phyloP scores from a whole-genome alignment of 2,329 filamentous ascomycete species.

The Sporothrix pallida region DNA sequence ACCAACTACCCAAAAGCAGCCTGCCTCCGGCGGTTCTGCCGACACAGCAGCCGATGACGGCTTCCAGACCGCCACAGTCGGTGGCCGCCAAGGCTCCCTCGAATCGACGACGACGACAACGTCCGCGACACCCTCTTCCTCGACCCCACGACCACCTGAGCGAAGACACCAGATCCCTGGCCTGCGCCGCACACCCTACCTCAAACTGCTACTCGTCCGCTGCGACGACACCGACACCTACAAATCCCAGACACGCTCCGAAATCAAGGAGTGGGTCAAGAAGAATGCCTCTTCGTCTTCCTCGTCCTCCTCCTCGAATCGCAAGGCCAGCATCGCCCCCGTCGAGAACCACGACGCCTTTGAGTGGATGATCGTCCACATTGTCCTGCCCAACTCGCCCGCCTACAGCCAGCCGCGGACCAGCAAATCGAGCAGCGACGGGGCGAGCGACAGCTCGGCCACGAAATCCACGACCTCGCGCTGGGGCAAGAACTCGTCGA shows the following conservation, averaged over 20 bases:
- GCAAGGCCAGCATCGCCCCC: slow-evolving; percentile 63
- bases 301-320: slow-evolving; percentile 52
- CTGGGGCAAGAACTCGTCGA: slow-evolving; percentile 59
- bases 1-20: slow-evolving; percentile 40
- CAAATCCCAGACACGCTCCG: slow-evolving; percentile 76
- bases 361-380: slow-evolving; percentile 93
- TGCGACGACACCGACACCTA: slow-evolving; percentile 97
- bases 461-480: slow-evolving; percentile 37
- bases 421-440: slow-evolving; percentile 55
- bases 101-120: slow-evolving; percentile 41
- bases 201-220: slow-evolving; percentile 86
- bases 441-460: no score
- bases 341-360: slow-evolving; percentile 94
- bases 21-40: slow-evolving; percentile 38
- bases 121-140: slow-evolving; percentile 49
- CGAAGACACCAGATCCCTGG: slow-evolving; percentile 95
- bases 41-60: slow-evolving; percentile 57
- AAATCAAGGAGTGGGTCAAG: slow-evolving; percentile 91
- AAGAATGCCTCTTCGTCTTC: slow-evolving; percentile 63
- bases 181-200: slow-evolving; percentile 86
- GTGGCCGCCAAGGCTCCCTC: slow-evolving; percentile 48
- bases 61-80: slow-evolving; percentile 63
- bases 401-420: slow-evolving; percentile 78
- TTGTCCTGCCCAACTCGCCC: slow-evolving; percentile 84
- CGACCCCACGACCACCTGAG: slow-evolving; percentile 18